These are phyloP conservation scores for Medicago ruthenica DNA, from an alignment of 306 rosid species.

Conservation along the genomic window DNA sequence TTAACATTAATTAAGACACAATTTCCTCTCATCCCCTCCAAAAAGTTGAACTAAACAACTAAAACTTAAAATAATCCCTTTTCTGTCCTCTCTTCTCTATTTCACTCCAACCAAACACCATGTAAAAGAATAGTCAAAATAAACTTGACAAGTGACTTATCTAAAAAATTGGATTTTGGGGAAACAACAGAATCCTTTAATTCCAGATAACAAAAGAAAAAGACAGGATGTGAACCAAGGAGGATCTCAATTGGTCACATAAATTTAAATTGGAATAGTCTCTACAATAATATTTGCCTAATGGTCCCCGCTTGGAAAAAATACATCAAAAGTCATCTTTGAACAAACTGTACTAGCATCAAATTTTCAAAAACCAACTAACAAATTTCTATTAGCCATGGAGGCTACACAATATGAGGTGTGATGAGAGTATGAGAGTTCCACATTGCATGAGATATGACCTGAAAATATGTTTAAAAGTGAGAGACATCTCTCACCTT, in stretches of 20 bases:
- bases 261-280: neutral
- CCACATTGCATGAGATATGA: too few relatives aligned
- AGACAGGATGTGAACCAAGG: slow-evolving; percentile 31
- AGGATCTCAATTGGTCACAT: slow-evolving; percentile 22
- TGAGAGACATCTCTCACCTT: too few relatives aligned
- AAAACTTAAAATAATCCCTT: neutral
- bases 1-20: neutral
- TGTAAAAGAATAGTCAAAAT: neutral
- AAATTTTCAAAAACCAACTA: slow-evolving; percentile 11
- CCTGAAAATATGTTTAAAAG: too few relatives aligned
- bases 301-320: slow-evolving; percentile 47
- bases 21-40: neutral
- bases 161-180: slow-evolving; percentile 2
- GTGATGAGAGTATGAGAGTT: too few relatives aligned
- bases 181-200: slow-evolving; percentile 6
- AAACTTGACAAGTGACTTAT: slow-evolving; percentile 8
- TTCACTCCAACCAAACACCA: neutral
- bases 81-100: neutral
- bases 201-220: neutral
- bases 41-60: neutral
- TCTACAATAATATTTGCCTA: neutral
- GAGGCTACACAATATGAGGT: too few relatives aligned
- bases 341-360: slow-evolving; percentile 36
- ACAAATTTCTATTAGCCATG: neutral
- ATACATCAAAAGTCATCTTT: slow-evolving; percentile 43